Evolutionary conservation across 257 asterid species (phyloP), one percentile per base, ranked within the genome.

Genomic region (Osmanthus fragrans): DNA sequence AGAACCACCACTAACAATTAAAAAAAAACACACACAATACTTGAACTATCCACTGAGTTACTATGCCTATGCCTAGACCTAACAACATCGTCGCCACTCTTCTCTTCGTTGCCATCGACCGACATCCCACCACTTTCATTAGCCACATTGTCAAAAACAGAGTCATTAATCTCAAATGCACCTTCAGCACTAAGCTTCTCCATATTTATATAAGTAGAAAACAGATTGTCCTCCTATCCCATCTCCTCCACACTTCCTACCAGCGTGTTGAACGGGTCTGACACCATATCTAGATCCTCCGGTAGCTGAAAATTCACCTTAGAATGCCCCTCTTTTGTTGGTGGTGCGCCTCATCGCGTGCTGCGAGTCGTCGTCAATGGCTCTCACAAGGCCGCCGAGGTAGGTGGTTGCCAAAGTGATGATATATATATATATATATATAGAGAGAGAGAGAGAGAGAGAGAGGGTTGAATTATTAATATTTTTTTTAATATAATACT

Each of bases 211-310:
- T 90, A 95, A 49, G 98, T 90, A 8, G 96, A 86, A 80, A 95
- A 91, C 70, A 95, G 86, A 87, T 95, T 96, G 30, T 95, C 99
- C 86, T 93, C 99, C 64, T 97, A 94, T 85, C 96, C 97, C 75
- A 89, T 88, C 87, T 93, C 99, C 63, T 93, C 98, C 72, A 93
- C 89, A 74, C 88, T 88, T 3, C 91, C 91, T 0, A 81, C 85
- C 1, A 91, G 86, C 9, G 82, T 91, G 65, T 86, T 94, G 63
- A 92, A 87, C 5, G 85, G 87, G 87, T 92, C 94, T 16, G 94
- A 72, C 1, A 29, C 92, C 87, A 95, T 93, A 93, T 95, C 97
- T 54, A 91, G 73, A 75, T 94, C 95, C 82, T 94, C 96, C 66
- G 97, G 97, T 16, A 95, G 84, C 30, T 96, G 86, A 87, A 86